Evolutionary conservation across 2,329 filamentous ascomycete species (phyloP).

Genomic region (Colletotrichum sp.): DNA sequence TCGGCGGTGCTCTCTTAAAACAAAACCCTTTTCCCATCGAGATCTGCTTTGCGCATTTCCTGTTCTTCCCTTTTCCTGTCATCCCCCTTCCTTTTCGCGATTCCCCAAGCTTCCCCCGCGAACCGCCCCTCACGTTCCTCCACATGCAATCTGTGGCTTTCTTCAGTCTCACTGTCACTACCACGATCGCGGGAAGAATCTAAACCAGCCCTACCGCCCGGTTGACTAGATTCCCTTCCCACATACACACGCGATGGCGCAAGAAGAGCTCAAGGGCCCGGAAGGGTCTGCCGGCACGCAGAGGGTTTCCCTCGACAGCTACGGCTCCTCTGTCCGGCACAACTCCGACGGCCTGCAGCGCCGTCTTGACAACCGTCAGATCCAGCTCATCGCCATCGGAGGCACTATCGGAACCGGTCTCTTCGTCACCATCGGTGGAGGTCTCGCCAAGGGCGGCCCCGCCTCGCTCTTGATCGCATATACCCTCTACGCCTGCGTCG

Average conservation of each 20-base stretch:
- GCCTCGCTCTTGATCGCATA: slow-evolving; percentile 17
- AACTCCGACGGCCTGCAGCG: slow-evolving; percentile 36
- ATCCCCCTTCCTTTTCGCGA: background rate
- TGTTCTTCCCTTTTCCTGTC: background rate
- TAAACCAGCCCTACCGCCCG: background rate
- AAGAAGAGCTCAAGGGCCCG: slow-evolving; percentile 10
- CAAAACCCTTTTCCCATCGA: slow-evolving; percentile 5
- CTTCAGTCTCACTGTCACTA: background rate
- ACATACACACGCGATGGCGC: background rate
- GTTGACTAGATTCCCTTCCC: background rate
- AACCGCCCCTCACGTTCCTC: background rate
- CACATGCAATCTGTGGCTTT: slow-evolving; percentile 12
- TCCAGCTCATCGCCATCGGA: slow-evolving; percentile 52
- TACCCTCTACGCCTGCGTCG: slow-evolving; percentile 22
- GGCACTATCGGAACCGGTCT: slow-evolving; percentile 53
- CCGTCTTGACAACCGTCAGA: slow-evolving; percentile 34
- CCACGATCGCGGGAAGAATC: background rate
- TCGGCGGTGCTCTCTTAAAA: slow-evolving; percentile 4
- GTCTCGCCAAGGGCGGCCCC: slow-evolving; percentile 24
- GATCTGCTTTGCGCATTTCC: background rate
- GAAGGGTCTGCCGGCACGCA: background rate
- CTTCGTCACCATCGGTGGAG: slow-evolving; percentile 51
- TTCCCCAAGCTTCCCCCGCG: background rate
- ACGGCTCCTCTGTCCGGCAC: slow-evolving; percentile 18
- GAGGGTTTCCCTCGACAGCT: slow-evolving; percentile 13